Conservation (phyloP, 805 yeast species). For the Kazachstania viticola region DNA sequence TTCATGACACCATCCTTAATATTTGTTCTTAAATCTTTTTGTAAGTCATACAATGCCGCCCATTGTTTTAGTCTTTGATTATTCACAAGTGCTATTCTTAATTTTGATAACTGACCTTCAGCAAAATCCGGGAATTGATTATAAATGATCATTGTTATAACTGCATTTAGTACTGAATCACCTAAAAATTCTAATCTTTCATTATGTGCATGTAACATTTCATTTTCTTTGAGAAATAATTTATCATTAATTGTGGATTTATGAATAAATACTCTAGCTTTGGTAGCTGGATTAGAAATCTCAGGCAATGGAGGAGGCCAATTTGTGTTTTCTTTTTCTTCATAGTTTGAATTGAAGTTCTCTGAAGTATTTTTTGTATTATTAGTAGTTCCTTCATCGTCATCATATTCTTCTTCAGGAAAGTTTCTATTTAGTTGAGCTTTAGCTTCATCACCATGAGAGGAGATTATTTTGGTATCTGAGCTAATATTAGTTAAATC, state of each 20-base stretch:
- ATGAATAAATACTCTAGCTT: conserved; percentile 70
- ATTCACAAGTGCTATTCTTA: conserved; percentile 60
- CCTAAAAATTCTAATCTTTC: conserved; percentile 88
- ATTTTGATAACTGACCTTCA: conserved; percentile 71
- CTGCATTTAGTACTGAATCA: conserved; percentile 67
- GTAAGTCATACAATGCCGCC: conserved; percentile 57
- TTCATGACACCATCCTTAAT: conserved; percentile 40
- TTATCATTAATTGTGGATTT: conserved; percentile 57
- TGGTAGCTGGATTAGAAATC: conserved; percentile 46
- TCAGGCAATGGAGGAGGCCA: conserved; percentile 65
- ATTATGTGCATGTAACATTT: conserved; percentile 54
- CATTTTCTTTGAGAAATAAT: conserved; percentile 43
- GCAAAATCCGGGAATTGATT: conserved; percentile 53
- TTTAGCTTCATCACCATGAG: neutral
- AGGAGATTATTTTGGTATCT: too few relatives aligned
- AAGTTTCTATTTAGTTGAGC: neutral
- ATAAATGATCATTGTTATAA: conserved; percentile 60
- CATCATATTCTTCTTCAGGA: neutral
- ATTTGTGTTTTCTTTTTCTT: conserved; percentile 7
- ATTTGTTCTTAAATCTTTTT: conserved; percentile 37
- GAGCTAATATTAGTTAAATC: too few relatives aligned
- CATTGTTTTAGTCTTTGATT: conserved; percentile 64
- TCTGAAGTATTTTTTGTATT: neutral
- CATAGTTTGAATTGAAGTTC: conserved; percentile 18
- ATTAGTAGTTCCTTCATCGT: neutral